Percentiles rank a stretch among this genome's conserved stretches.
Evolutionary conservation across 345 rosid genomes (phyloP).

Genomic region (Heritiera fomes): DNA sequence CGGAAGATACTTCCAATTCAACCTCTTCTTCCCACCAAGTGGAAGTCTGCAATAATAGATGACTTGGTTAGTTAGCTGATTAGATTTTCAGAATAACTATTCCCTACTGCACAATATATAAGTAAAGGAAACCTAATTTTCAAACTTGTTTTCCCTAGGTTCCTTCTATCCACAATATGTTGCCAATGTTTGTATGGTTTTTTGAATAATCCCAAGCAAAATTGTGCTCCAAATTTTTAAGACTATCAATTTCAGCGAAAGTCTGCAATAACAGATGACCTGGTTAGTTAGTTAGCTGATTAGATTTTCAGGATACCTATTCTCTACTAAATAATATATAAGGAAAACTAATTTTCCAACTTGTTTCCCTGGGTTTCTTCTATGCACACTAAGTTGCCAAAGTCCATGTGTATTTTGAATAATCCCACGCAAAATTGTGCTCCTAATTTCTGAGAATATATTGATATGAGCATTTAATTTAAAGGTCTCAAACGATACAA

Average conservation of each 20-base stretch:
- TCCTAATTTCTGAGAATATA: not conserved
- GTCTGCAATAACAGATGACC: too few species aligned
- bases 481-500: not conserved
- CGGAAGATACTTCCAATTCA: conserved; percentile 75
- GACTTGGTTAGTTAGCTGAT: conserved; percentile 11
- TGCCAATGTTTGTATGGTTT: not conserved
- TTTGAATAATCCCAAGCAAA: not conserved
- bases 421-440: not conserved
- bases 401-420: too few species aligned
- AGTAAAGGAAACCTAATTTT: not conserved
- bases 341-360: too few species aligned
- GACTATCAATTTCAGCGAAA: too few species aligned
- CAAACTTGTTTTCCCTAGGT: conserved; percentile 1
- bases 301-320: too few species aligned
- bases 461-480: conserved; percentile 6
- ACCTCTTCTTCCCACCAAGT: conserved; percentile 99
- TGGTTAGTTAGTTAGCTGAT: too few species aligned
- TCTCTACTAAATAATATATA: too few species aligned
- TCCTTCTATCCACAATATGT: not conserved
- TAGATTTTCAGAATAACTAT: not conserved
- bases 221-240: too few species aligned
- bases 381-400: too few species aligned
- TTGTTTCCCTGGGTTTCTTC: too few species aligned
- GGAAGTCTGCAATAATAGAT: conserved; percentile 53
- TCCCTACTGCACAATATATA: not conserved